These are phyloP conservation scores for Rhizopogon sp. DNA, from an alignment of 768 basidiomycete species.

Conservation along the genomic window DNA sequence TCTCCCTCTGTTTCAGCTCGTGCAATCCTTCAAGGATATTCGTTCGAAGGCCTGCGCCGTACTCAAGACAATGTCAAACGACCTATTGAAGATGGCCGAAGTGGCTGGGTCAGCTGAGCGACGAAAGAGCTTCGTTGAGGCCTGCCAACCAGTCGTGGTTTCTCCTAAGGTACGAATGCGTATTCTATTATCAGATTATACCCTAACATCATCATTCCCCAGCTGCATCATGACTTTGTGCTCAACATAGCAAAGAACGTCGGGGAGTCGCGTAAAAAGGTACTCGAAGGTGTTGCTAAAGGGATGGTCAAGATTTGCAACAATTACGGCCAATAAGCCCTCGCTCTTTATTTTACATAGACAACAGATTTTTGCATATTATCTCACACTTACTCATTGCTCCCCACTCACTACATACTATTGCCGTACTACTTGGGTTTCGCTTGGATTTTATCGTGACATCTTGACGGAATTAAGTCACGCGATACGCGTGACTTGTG, in stretches of 20 bases:
- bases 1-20: slow-evolving; percentile 42
- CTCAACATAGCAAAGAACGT: slow-evolving; percentile 57
- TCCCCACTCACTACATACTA: slow-evolving; percentile 10
- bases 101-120: slow-evolving; percentile 45
- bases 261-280: slow-evolving; percentile 65
- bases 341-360: background rate
- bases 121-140: slow-evolving; percentile 47
- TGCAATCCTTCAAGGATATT: slow-evolving; percentile 59
- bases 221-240: slow-evolving; percentile 67
- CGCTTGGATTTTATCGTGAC: background rate
- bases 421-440: background rate
- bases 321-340: slow-evolving; percentile 28
- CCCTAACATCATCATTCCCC: slow-evolving; percentile 4
- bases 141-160: slow-evolving; percentile 39
- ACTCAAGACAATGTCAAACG: slow-evolving; percentile 54
- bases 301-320: slow-evolving; percentile 54
- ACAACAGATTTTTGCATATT: slow-evolving; percentile 3
- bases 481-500: slow-evolving; percentile 10
- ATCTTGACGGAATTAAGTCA: background rate
- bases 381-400: slow-evolving; percentile 23
- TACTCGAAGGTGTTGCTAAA: slow-evolving; percentile 66
- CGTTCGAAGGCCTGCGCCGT: slow-evolving; percentile 46
- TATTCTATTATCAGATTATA: background rate
- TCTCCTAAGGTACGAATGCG: slow-evolving; percentile 27
- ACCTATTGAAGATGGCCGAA: slow-evolving; percentile 47